Base-by-base conservation (phyloP, 208 protist genomes). In the Trypanosoma boissoni region DNA sequence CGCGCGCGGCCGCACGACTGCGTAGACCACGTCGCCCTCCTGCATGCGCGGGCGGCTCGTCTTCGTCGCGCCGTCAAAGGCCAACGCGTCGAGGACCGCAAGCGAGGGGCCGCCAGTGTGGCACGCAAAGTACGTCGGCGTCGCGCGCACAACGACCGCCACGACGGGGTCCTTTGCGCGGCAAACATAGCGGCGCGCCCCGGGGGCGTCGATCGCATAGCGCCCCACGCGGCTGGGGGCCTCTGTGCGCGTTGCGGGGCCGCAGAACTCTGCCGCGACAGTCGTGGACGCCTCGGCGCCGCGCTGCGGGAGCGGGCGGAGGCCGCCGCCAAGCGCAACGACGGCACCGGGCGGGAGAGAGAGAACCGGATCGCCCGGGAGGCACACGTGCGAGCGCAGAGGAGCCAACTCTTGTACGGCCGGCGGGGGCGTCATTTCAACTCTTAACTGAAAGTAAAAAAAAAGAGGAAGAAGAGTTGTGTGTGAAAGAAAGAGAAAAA, bases 21-120 rank as follows among this genome's bases (percentile, higher is more conserved):
- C 74, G 74, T 92, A 92, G 10, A 95, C 67, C 6, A 88, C 58
- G 50, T 91, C 83, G 0, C 88, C 88, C 41, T 91, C 84, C 34
- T 55, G 46, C 3, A 92, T 60, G 0, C 84, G 75, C n/a, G 88
- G 88, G 0, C 74, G 71, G 52, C 72, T 92, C 7, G 75, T 60
- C 59, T 92, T 92, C 2, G 83, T 93, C 12, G 88, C 88, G 21
- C 88, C 88, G 44, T 95, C 88, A 48, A 95, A 95, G 50, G 72
- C 74, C 5, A 91, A 48, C 6, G 75, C 79, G 55, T 91, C 83
- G 24, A 95, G 72, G 45, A 81, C 71, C 20, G 76, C 85, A 3
- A 80, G 50, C 3, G 68, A 32, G 0, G 68, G 24, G 21, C 75
- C 75, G 8, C 73, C 83, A 18, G 78, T 83, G 64, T 86, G 81